These are phyloP conservation scores for Carallia pectinifolia DNA, from an alignment of 345 rosid genomes.

Conservation along the genomic window DNA sequence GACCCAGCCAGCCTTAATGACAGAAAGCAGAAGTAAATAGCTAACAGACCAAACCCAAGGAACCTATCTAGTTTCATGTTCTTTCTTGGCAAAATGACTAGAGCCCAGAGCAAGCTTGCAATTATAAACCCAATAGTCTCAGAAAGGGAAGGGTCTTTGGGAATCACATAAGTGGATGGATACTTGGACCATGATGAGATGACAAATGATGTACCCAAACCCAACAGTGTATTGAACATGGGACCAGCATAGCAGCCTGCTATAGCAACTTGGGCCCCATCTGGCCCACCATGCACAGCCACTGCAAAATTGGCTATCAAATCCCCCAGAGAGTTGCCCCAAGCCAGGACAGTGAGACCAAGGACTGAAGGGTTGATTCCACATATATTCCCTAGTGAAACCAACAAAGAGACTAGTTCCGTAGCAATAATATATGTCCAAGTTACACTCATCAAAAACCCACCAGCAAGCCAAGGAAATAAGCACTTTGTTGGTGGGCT, in stretches of 20 bases:
- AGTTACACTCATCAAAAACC: conserved; percentile 80
- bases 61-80: conserved; percentile 61
- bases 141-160: conserved; percentile 55
- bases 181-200: conserved; percentile 58
- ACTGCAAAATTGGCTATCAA: conserved; percentile 71
- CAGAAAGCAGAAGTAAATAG: conserved; percentile 70
- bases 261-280: conserved; percentile 77
- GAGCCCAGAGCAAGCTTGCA: conserved; percentile 76
- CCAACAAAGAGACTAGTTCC: conserved; percentile 70
- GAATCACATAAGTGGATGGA: conserved; percentile 56
- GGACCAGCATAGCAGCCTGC: conserved; percentile 96
- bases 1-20: conserved; percentile 44
- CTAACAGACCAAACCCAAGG: conserved; percentile 71
- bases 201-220: conserved; percentile 65
- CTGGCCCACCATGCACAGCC: conserved; percentile 72
- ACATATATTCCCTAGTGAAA: conserved; percentile 57
- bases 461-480: conserved; percentile 72
- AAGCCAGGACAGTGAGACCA: conserved; percentile 86
- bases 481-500: conserved; percentile 66
- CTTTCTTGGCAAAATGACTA: conserved; percentile 68
- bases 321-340: conserved; percentile 97
- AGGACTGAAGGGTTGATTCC: conserved; percentile 80
- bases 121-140: conserved; percentile 72
- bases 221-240: conserved; percentile 74
- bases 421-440: conserved; percentile 89